Evolutionary conservation across 2,329 filamentous ascomycete genomes (phyloP), one percentile per base, ranked within the genome.

Genomic region (Penicillium glabrum): DNA sequence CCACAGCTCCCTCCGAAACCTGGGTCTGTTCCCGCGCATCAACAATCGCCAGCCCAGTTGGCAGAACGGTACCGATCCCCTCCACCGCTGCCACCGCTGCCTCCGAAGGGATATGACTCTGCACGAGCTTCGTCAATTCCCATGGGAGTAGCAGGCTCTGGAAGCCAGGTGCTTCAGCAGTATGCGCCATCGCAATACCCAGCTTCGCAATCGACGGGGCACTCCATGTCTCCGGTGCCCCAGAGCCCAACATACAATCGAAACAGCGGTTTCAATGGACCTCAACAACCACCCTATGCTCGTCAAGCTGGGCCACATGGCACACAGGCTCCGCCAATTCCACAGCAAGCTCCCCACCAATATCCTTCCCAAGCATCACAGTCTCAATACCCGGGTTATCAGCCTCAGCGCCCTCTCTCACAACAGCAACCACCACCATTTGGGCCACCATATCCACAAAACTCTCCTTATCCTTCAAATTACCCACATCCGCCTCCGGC

Each of bases 1-100:
- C 74, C 74, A 13, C 70, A 68, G 23, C 67, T 74, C 13, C 75
- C 75, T 31, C 75, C 75, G 8, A 77, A 77, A 54, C 71, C 69
- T 14, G 69, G 70, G 16, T 53, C 59, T 9, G 33, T 60, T 41
- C 47, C 58, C 29, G 60, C 62, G 21, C 61, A 61, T 47, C 59
- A 53, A 21, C 61, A 60, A 29, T 53, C 45, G 52, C 62, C 58
- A 44, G 31, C 57, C 46, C 62, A 57, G 45, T 60, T 47, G 21
- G 59, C 62, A 59, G 69, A 67, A 21, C 65, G 67, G 59, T 69
- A 70, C 60, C 59, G 58, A 47, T 62, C 72, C 26, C 67, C 72
- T 5, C 68, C 73, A 10, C 66, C 71, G 19, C 52, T 77, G 66
- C 61, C 76, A 63, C 76, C 76, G 16, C 61, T 79, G 8, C 77